Conservation (phyloP, 805 yeast genomes). For the Saccharomycopsis sp. region DNA sequence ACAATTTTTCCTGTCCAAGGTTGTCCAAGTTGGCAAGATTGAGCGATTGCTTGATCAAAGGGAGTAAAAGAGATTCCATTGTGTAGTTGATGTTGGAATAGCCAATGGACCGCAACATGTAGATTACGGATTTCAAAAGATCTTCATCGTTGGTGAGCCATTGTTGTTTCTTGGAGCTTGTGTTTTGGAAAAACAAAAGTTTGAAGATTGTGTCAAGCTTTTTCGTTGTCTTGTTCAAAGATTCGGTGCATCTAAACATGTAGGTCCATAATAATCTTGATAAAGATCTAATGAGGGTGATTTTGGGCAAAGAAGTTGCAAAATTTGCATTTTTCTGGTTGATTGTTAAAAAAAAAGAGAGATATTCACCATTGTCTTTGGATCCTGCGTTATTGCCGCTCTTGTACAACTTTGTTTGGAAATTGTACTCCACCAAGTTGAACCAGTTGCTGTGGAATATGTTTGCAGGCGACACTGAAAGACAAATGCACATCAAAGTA, state of each 20-base stretch:
- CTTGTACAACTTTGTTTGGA: conserved; percentile 13
- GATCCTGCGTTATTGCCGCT: conserved; percentile 3
- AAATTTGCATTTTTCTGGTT: conserved; percentile 3
- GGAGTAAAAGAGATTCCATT: conserved; percentile 68
- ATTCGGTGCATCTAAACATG: conserved; percentile 76
- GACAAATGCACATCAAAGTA: conserved; percentile 58
- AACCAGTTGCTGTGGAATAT: conserved; percentile 70
- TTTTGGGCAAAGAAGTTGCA: not conserved
- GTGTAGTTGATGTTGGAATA: conserved; percentile 70
- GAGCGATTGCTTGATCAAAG: conserved; percentile 54
- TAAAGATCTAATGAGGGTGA: conserved; percentile 47
- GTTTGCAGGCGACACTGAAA: conserved; percentile 75
- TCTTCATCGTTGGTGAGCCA: conserved; percentile 66
- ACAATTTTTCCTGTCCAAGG: conserved; percentile 58
- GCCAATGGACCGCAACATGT: conserved; percentile 69
- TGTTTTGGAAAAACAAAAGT: conserved; percentile 41
- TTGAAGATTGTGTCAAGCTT: conserved; percentile 59
- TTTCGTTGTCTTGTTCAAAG: conserved; percentile 78
- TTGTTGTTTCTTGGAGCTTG: conserved; percentile 41
- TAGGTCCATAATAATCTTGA: conserved; percentile 86
- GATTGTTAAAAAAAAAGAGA: conserved; percentile 2
- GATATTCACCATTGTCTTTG: conserved; percentile 15
- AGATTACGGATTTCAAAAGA: conserved; percentile 58
- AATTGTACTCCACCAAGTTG: conserved; percentile 42
- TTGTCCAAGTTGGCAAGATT: conserved; percentile 49